phyloP scores from a whole-genome alignment of 768 basidiomycete genomes.

The Phanerochaete carnosa region DNA sequence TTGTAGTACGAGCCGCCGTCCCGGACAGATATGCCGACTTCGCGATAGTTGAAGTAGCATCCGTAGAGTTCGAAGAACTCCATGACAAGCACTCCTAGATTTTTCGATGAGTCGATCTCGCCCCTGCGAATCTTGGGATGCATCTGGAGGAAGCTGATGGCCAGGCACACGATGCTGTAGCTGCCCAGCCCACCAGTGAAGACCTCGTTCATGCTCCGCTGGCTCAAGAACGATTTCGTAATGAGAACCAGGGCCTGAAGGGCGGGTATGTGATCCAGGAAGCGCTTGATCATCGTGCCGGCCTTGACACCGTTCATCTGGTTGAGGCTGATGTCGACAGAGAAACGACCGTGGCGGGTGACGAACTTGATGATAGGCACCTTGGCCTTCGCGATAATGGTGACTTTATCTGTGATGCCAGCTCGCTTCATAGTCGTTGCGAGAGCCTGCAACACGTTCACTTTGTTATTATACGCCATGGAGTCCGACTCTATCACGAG shows the following conservation, averaged over 20 bases:
- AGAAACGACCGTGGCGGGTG: constrained; percentile 74
- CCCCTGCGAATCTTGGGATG: constrained; percentile 91
- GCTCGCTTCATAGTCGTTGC: constrained; percentile 74
- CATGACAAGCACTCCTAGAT: constrained; percentile 91
- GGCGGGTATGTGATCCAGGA: constrained; percentile 72
- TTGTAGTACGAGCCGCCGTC: constrained; percentile 88
- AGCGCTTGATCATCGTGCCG: constrained; percentile 76
- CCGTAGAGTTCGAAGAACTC: constrained; percentile 99
- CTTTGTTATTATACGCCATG: constrained; percentile 70
- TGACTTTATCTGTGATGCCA: constrained; percentile 74
- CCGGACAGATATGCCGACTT: constrained; percentile 84
- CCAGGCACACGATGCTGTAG: constrained; percentile 91
- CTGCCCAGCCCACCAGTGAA: constrained; percentile 93
- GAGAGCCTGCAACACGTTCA: constrained; percentile 68
- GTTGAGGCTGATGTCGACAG: constrained; percentile 94
- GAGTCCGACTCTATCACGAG: constrained; percentile 79
- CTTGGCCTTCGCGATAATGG: constrained; percentile 88
- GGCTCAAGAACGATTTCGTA: constrained; percentile 86
- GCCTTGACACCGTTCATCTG: constrained; percentile 82
- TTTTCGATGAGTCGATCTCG: constrained; percentile 83
- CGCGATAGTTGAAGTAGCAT: constrained; percentile 84
- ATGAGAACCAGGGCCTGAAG: constrained; percentile 83
- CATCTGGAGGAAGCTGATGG: constrained; percentile 93
- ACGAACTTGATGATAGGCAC: constrained; percentile 97
- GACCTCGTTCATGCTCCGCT: constrained; percentile 97